Conservation (phyloP, 345 rosid genomes). For the Eucalyptus tenuipes region DNA sequence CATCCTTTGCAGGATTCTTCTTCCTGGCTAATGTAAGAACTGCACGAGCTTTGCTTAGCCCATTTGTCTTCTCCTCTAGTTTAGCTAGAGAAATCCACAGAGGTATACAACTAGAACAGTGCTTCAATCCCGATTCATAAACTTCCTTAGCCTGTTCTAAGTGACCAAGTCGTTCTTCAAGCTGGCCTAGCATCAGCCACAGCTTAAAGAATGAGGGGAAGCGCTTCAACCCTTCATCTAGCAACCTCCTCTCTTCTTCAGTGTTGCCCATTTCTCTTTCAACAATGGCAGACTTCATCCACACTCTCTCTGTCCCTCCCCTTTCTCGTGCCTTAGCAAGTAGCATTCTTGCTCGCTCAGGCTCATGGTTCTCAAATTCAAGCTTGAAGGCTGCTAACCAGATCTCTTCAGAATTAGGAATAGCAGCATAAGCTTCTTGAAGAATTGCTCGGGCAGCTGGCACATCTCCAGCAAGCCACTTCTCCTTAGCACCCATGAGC, state of each 20-base stretch:
- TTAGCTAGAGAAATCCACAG: conserved; percentile 77
- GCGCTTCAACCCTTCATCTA: conserved; percentile 69
- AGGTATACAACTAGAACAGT: conserved; percentile 53
- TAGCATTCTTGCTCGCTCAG: conserved; percentile 90
- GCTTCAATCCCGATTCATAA: conserved; percentile 54
- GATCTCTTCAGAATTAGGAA: conserved; percentile 87
- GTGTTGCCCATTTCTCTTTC: conserved; percentile 79
- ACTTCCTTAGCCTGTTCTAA: conserved; percentile 56
- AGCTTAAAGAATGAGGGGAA: conserved; percentile 80
- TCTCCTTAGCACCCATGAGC: conserved; percentile 99
- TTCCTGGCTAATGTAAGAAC: conserved; percentile 70
- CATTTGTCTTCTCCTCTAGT: conserved; percentile 70
- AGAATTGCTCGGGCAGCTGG: conserved; percentile 87
- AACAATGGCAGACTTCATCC: conserved; percentile 97
- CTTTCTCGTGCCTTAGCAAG: conserved; percentile 91
- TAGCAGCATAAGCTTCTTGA: conserved; percentile 91
- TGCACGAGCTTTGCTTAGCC: conserved; percentile 76
- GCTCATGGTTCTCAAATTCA: conserved; percentile 94
- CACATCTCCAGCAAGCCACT: conserved; percentile 98
- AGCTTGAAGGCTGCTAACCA: conserved; percentile 98
- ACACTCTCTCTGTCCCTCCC: conserved; percentile 93
- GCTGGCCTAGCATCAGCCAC: conserved; percentile 97
- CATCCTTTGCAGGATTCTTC: conserved; percentile 66
- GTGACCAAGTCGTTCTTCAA: conserved; percentile 60
- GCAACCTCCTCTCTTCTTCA: conserved; percentile 70